Base-by-base conservation (phyloP, 2,329 filamentous ascomycete species). In the Acephala macrosclerotiorum region DNA sequence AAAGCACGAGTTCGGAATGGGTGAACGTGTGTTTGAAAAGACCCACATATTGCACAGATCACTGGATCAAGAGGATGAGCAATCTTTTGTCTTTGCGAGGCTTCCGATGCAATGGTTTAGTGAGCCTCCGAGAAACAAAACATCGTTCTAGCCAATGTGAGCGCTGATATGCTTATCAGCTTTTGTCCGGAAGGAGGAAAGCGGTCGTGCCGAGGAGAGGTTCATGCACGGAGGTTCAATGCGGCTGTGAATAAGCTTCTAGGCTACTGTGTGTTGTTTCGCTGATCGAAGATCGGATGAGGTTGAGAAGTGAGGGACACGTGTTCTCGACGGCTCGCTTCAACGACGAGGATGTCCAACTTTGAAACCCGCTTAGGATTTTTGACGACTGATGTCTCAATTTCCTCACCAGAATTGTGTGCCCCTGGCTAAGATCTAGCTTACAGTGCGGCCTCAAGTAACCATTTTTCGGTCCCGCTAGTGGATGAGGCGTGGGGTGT, bases 71-170 rank as follows among this genome's bases (percentile, higher is more conserved):
- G 45, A 22, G 18, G n/a, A 49, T 49, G 45, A 49, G 45, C 45
- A 42, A 49, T 9, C 18, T 25, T 25, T 49, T 49, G 45, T 49
- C 45, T 25, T 8, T 49, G 45, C 45, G 45, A 49, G 45, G 12
- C 20, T 25, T 25, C 18, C 20, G 22, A 22, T 49, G 45, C 45
- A 49, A 22, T 12, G 45, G 45, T 22, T 49, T 18, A 12, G 4
- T 49, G 45, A 49, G 20, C 45, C 45, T 49, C 8, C 45, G 45
- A 49, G 45, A 22, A 49, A 22, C 45, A 49, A 22, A 49, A 49
- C 45, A 12, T 20, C 2, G 5, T 5, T 20, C 45, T 25, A 12
- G 45, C 45, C 45, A 22, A 49, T 49, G 18, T 22, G 20, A 12
- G 3, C 22, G 18, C 2, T 4, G 18, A 12, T 4, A 8, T 49